Base-by-base conservation (phyloP, 2,329 filamentous ascomycete species). In the Pleoardoris graminearum region DNA sequence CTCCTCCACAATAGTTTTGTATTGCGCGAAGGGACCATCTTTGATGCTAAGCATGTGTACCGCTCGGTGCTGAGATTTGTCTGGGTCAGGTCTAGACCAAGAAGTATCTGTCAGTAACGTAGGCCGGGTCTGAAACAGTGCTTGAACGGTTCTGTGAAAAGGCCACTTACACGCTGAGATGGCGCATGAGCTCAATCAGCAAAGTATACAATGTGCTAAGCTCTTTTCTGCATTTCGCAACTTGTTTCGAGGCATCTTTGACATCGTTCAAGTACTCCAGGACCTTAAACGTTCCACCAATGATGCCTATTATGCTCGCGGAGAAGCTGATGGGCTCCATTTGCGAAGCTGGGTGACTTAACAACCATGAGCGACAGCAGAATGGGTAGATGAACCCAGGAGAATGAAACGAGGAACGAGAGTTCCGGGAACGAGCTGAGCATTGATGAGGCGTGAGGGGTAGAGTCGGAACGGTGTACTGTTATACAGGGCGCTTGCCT, bases 201-300 rank as follows among this genome's bases (percentile, higher is more conserved):
- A 27, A 27, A 5, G 25, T 10, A 10, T 6, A 10, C 10, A 10
- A 27, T 6, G 25, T 6, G 14, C 48, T 51, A 5, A 54, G 50
- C 48, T 67, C 62, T 16, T 49, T 48, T n/a, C 54, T 50, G 14
- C 56, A 44, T n/a, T 47, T 43, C 17, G 36, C 53, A 14, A 55
- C 54, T n/a, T 65, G 60, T 51, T 54, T 60, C 17, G 60, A 37
- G 3, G 64, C 62, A 48, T 61, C 39, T 41, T 59, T 64, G 12
- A 67, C 53, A 32, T 60, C 50, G 33, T 61, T 58, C 16, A 65
- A 44, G 48, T 62, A 66, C 12, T 43, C 35, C 29, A 58, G 44
- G 3, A 59, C 21, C 36, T 50, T 60, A 17, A 30, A 49, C 4
- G 61, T 57, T 21, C 60, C 47, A 27, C 63, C 39, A 16, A 65